Evolutionary conservation across 805 yeast genomes (phyloP), one percentile per base, ranked within the genome.

Genomic region (Novakomyces olei): DNA sequence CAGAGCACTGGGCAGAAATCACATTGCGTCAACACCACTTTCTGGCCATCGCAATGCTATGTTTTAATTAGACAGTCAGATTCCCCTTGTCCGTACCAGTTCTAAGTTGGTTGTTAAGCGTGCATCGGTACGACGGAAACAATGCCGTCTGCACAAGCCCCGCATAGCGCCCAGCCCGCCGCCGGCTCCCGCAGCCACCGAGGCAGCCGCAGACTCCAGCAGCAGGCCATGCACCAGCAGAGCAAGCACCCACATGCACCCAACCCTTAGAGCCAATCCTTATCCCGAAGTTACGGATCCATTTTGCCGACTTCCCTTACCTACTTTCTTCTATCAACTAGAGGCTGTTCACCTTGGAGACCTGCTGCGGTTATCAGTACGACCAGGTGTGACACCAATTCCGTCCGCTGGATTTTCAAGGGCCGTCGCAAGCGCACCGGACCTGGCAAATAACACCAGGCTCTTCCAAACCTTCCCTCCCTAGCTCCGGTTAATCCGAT

Each of bases 261-360:
- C 55, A 49, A 49, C 48, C 57, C 55, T 50, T 49, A 52, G 55
- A 51, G 57, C 56, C 58, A 53, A 53, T 53, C 53, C 57, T 53
- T 52, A 44, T 53, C 57, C 55, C 57, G 55, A 51, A 52, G 57
- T 51, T 51, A 54, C 56, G 54, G 55, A 53, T 50, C 55, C 44
- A 53, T 49, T 53, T 51, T 53, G 57, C 57, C 55, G 57, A 53
- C 55, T 54, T 54, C 57, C 58, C 57, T 50, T 51, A 53, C 50
- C 57, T 51, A 53, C 57, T 49, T 53, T 26, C 16, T 26, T 51
- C 57, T 53, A 50, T 54, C 56, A 53, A 52, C 57, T 51, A 53
- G 57, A 54, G 57, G 57, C 57, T 51, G 57, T 54, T 54, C 53
- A 52, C 58, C 58, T 54, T 50, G 58, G 57, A 54, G 58, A 53